Evolutionary conservation across 257 asterid genomes (phyloP).

Genomic region (Salvia miltiorrhiza): DNA sequence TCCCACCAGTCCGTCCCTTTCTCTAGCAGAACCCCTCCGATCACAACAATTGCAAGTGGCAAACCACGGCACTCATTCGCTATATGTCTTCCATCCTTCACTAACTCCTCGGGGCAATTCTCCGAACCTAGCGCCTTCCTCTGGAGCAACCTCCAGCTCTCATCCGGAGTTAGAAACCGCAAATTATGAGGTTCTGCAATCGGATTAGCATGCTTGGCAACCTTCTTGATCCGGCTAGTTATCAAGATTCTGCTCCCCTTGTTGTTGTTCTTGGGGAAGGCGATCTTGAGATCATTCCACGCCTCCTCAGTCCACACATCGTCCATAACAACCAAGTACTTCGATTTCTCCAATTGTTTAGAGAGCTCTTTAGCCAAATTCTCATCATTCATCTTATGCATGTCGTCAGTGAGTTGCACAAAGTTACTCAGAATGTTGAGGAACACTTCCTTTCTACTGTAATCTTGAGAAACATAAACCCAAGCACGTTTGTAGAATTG

Average conservation of each 20-base stretch:
- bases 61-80: slow-evolving; percentile 41
- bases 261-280: slow-evolving; percentile 43
- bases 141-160: slow-evolving; percentile 48
- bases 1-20: slow-evolving; percentile 47
- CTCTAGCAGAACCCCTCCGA: slow-evolving; percentile 47
- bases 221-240: slow-evolving; percentile 39
- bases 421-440: slow-evolving; percentile 36
- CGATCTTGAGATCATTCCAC: slow-evolving; percentile 46
- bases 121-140: slow-evolving; percentile 40
- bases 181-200: slow-evolving; percentile 32
- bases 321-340: slow-evolving; percentile 54
- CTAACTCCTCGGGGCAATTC: slow-evolving; percentile 40
- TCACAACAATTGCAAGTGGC: slow-evolving; percentile 55
- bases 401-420: slow-evolving; percentile 24
- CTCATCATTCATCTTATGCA: slow-evolving; percentile 39
- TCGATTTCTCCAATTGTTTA: slow-evolving; percentile 30
- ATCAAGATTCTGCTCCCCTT: slow-evolving; percentile 43
- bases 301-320: slow-evolving; percentile 52
- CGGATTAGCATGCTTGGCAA: slow-evolving; percentile 42
- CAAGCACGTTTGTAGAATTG: slow-evolving; percentile 47
- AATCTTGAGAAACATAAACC: slow-evolving; percentile 54
- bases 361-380: slow-evolving; percentile 31
- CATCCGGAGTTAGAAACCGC: slow-evolving; percentile 31
- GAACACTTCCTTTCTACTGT: slow-evolving; percentile 43
- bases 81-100: slow-evolving; percentile 33